Evolutionary conservation across 2,329 filamentous ascomycete species (phyloP), one percentile per base, ranked within the genome.

Genomic region (Trematosphaeria pertusa): DNA sequence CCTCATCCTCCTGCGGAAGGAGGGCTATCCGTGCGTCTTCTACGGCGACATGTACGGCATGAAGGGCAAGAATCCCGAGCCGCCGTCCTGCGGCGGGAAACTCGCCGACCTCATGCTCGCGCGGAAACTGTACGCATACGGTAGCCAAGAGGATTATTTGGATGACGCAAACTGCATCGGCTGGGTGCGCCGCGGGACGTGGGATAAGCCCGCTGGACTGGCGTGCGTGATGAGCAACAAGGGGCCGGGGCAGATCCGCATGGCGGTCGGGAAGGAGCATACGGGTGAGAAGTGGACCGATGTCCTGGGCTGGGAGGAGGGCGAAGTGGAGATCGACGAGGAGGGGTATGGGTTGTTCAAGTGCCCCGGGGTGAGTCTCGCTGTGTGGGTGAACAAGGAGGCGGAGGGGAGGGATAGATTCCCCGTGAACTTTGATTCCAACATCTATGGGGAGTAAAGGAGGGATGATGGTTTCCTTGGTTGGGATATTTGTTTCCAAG

Each of bases 1-100:
- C 0, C 77, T 91, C 34, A 89, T 90, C 44, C 80, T 91, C 1
- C 81, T 91, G 19, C 80, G 85, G 10, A 70, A 77, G 38, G 74
- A 81, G 24, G 86, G 86, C 12, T 79, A 83, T 20, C 87, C 87
- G 0, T 88, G 84, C 57, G 73, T 88, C 26, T 90, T 90, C 65
- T 89, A 85, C 63, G 85, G 86, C 18, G 86, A 89, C 61, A 66
- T 89, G 1, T 88, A 87, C 66, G 86, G 86, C 17, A 83, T 85
- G 37, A 73, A 75, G 39, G 77, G 72, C n/a, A 73, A 79, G 19
- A 73, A 77, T n/a, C 73, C 78, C 3, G 76, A 80, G 46, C 83
- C 83, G 0, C 58, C 67, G 1, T 73, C 80, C 3, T 81, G 79
- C 45, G 78, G 77, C 21, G 78, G 77, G 8, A 78, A 76, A 36